Evolutionary conservation across 768 basidiomycete genomes (phyloP), one percentile per base, ranked within the genome.

Genomic region (Tylopilus sp.): DNA sequence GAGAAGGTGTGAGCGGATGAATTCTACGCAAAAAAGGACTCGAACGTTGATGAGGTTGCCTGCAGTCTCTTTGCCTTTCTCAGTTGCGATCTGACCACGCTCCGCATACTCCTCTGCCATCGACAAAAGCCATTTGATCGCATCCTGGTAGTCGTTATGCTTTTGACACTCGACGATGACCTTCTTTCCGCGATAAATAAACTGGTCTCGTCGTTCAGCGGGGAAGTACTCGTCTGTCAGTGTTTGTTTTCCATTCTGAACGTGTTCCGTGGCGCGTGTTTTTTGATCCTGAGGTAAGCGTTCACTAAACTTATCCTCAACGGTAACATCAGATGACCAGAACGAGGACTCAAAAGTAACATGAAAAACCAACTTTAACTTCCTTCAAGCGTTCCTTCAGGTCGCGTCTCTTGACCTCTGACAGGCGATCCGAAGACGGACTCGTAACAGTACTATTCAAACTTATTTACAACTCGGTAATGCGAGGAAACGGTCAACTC

Each of bases 171-270:
- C 95, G 51, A 95, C 78, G 47, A 97, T 81, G 33, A 88, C 86
- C 82, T 97, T 98, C 78, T 98, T 98, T 6, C 83, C 78, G 12
- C 95, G 81, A 75, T 86, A 95, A 63, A 98, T 88, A 69, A 93
- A 97, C 63, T 91, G 91, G 48, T 95, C 91, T 21, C 91, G 80
- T 20, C 95, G 77, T 69, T 94, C 94, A 59, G 87, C 77, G 0
- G 95, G 94, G 77, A 97, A 94, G 58, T 86, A 88, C 35, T 95
- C 89, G 44, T 94, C 90, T 15, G 72, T 70, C 47, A 97, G 59
- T 68, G 90, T 88, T 28, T 83, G 75, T 62, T 81, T 82, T 22
- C 81, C 77, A 15, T 78, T 76, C 41, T 88, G 79, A 40, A 75
- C 44, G 12, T 83, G 73, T 7, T 85, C 79, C 30, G 74, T 67